These are phyloP conservation scores for Glebionis coronaria DNA, from an alignment of 129 eudicot species.

Conservation along the genomic window DNA sequence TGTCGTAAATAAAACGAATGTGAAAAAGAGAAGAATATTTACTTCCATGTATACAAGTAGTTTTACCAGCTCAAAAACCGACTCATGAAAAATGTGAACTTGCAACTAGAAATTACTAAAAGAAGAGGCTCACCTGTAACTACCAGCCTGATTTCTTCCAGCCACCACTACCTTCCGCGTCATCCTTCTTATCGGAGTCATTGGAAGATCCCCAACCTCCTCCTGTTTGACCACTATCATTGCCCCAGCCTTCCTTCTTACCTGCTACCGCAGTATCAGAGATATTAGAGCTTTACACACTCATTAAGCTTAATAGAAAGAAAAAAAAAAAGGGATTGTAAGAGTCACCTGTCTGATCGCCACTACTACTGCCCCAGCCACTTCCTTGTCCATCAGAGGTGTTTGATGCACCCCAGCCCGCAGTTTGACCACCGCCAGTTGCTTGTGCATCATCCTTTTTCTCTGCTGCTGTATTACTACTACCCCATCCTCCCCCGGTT, in stretches of 20 bases:
- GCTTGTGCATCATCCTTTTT: conserved; percentile 29
- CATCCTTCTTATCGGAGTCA: conserved; percentile 25
- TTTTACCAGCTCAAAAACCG: no score
- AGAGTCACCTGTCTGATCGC: conserved; percentile 24
- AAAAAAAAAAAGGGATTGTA: not conserved
- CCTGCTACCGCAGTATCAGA: conserved; percentile 5
- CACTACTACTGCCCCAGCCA: conserved; percentile 27
- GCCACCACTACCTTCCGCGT: conserved; percentile 35
- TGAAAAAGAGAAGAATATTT: no score
- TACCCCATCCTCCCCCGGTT: conserved; percentile 25
- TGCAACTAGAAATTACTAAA: no score
- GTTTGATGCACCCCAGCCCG: conserved; percentile 17
- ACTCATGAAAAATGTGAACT: no score
- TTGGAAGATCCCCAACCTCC: conserved; percentile 32
- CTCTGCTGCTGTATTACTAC: conserved; percentile 4
- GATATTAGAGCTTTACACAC: not conserved
- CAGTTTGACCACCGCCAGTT: conserved; percentile 11
- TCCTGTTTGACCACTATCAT: conserved; percentile 9
- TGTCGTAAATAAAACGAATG: no score
- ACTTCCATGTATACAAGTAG: no score
- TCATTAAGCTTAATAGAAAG: not conserved
- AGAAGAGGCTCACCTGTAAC: conserved; percentile 6
- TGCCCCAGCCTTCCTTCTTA: conserved; percentile 30
- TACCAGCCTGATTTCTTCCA: conserved; percentile 39
- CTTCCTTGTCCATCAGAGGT: conserved; percentile 20